Evolutionary conservation across 345 rosid species (phyloP).

Genomic region (Aegle marmelos): DNA sequence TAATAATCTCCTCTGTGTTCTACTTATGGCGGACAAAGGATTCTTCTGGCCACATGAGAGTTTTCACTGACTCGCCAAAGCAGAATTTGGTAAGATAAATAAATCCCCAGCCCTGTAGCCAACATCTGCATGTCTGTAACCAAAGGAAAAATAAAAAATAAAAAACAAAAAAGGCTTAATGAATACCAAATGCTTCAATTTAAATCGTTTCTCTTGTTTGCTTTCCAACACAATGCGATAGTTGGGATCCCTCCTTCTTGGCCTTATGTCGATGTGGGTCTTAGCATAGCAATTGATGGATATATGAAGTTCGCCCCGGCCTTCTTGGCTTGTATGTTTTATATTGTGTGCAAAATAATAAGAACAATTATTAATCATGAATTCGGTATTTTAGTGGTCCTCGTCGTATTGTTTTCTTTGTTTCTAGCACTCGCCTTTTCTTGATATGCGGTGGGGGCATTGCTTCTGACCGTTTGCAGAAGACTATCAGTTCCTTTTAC

Average conservation of each 20-base stretch:
- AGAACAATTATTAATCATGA: neutral
- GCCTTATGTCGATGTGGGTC: neutral
- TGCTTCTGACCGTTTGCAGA: too few species aligned
- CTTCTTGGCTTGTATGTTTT: neutral
- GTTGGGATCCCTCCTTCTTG: neutral
- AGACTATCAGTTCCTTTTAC: neutral
- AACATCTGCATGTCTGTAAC: neutral
- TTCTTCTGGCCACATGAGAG: conserved; percentile 9
- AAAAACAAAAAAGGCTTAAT: too few species aligned
- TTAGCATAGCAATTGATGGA: neutral
- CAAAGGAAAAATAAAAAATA: neutral
- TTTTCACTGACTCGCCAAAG: conserved; percentile 25
- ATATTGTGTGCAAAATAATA: neutral
- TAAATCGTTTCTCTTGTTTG: neutral
- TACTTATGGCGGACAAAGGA: conserved; percentile 36
- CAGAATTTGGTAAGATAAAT: neutral
- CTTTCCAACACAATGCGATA: neutral
- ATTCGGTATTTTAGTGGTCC: neutral
- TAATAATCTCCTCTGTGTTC: conserved; percentile 30
- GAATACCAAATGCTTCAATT: neutral
- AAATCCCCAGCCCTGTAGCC: neutral
- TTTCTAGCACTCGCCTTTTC: neutral
- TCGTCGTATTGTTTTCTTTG: neutral
- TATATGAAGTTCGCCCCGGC: neutral
- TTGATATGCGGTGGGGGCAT: neutral